Conservation (phyloP, 768 basidiomycete genomes). For the Boletus edulis region DNA sequence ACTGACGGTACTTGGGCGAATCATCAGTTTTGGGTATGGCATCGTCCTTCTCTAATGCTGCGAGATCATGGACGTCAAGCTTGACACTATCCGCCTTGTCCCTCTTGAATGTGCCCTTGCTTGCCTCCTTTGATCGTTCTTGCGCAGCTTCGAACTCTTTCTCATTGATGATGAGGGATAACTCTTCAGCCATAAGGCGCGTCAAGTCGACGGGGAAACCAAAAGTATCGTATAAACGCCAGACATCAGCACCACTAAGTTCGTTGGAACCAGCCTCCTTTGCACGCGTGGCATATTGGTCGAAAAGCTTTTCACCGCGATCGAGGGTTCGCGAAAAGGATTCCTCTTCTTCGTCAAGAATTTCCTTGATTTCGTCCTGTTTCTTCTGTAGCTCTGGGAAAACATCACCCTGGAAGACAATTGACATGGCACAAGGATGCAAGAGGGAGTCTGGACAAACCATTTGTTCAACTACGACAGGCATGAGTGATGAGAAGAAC, state of each 20-base stretch:
- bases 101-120: constrained; percentile 79
- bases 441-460: constrained; percentile 39
- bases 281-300: constrained; percentile 75
- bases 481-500: constrained; percentile 92
- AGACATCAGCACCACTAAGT: constrained; percentile 90
- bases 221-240: constrained; percentile 97
- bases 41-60: constrained; percentile 73
- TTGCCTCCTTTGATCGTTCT: constrained; percentile 84
- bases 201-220: constrained; percentile 98
- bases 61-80: constrained; percentile 95
- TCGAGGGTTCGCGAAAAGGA: constrained; percentile 97
- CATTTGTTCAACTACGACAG: constrained; percentile 86
- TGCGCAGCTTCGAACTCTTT: constrained; percentile 88
- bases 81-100: constrained; percentile 69
- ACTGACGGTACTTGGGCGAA: constrained; percentile 83
- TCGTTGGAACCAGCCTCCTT: constrained; percentile 57
- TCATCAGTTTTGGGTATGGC: constrained; percentile 91
- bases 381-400: constrained; percentile 94
- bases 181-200: constrained; percentile 94
- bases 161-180: constrained; percentile 81
- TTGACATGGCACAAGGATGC: constrained; percentile 6
- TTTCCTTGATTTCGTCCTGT: constrained; percentile 83
- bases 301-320: constrained; percentile 94
- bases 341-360: constrained; percentile 95
- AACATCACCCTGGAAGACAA: constrained; percentile 57